These are phyloP conservation scores for Sugiyamaella marilandica DNA, from an alignment of 805 yeast genomes.

Conservation along the genomic window DNA sequence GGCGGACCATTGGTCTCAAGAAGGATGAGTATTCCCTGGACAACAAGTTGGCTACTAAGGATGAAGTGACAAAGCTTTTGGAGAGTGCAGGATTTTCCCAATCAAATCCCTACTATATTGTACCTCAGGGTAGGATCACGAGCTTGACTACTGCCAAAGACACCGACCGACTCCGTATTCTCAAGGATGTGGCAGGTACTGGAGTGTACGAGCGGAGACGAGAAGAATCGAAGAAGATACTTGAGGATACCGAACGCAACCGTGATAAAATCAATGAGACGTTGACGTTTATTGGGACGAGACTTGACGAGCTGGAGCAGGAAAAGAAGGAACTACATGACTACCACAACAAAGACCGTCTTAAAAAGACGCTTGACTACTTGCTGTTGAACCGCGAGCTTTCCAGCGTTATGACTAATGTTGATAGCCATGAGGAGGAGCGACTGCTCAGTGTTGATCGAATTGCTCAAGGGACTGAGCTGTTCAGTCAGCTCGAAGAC, in stretches of 20 bases:
- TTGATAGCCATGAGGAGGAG: conserved; percentile 14
- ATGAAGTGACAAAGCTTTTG: conserved; percentile 73
- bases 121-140: conserved; percentile 93
- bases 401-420: conserved; percentile 30
- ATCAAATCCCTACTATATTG: conserved; percentile 90
- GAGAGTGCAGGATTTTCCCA: conserved; percentile 92
- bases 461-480: conserved; percentile 12
- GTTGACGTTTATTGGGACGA: conserved; percentile 59
- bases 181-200: conserved; percentile 95
- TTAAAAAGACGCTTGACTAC: conserved; percentile 67
- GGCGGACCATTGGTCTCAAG: conserved; percentile 90
- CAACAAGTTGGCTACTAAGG: conserved; percentile 68
- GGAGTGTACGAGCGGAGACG: conserved; percentile 80
- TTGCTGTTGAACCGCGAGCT: conserved; percentile 74
- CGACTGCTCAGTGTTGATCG: conserved; percentile 8
- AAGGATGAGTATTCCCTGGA: conserved; percentile 88
- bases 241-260: conserved; percentile 66
- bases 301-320: conserved; percentile 71
- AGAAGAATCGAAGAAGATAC: conserved; percentile 72
- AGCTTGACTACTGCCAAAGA: conserved; percentile 86
- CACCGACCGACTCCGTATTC: conserved; percentile 64
- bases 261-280: conserved; percentile 70
- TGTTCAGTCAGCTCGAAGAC: conserved; percentile 14
- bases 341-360: conserved; percentile 62
- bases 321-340: conserved; percentile 73